phyloP scores from a whole-genome alignment of 140 eudicot species.

The Cichorium intybus region DNA sequence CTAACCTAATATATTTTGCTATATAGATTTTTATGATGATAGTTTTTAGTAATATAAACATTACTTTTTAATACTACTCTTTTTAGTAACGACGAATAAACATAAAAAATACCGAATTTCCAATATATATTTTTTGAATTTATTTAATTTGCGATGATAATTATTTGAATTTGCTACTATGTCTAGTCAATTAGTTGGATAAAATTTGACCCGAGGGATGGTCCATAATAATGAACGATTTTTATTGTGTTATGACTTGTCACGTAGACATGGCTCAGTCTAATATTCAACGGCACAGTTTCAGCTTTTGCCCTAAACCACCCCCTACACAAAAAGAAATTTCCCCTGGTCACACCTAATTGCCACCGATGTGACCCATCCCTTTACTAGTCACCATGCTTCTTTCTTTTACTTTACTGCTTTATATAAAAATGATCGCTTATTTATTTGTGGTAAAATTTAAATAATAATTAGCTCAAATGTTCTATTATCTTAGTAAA shows the following conservation, averaged over 20 bases:
- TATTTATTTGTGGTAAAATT: not conserved
- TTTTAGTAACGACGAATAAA: too few relatives aligned
- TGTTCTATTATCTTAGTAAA: too few relatives aligned
- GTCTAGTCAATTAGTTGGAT: slow-evolving; percentile 7
- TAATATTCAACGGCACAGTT: not conserved
- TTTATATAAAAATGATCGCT: too few relatives aligned
- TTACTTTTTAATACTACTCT: too few relatives aligned
- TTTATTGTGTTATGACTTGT: not conserved
- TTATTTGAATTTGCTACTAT: too few relatives aligned
- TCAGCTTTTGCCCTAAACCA: not conserved
- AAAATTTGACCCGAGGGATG: slow-evolving; percentile 5
- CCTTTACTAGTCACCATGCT: not conserved
- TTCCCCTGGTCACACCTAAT: not conserved
- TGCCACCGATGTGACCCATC: not conserved
- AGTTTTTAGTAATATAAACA: too few relatives aligned
- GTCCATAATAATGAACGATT: not conserved
- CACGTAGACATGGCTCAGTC: not conserved
- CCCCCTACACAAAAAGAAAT: not conserved
- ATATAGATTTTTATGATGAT: too few relatives aligned
- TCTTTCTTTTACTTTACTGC: not conserved
- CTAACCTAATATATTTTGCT: too few relatives aligned
- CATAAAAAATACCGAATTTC: too few relatives aligned
- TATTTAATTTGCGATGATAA: not conserved
- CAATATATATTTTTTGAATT: too few relatives aligned
- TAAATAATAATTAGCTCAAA: too few relatives aligned